Percentiles rank a stretch among this genome's conserved stretches.
Evolutionary conservation across 768 basidiomycete species (phyloP).

Genomic region (Lactarius sanguifluus): DNA sequence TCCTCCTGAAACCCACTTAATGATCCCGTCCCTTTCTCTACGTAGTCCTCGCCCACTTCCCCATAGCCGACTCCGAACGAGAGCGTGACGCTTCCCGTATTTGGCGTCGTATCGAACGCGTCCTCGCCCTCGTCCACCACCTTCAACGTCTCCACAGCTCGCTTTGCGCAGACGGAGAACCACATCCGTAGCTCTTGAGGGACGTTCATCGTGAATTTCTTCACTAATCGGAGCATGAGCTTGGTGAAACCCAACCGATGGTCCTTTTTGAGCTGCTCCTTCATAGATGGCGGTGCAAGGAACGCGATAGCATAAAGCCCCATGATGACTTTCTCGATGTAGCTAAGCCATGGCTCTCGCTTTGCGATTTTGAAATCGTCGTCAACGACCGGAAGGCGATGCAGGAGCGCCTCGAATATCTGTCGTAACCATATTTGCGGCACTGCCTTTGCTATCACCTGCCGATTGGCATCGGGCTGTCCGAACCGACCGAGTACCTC

Average conservation of each 20-base stretch:
- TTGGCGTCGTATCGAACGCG: constrained; percentile 65
- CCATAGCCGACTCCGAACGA: constrained; percentile 87
- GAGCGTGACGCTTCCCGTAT: constrained; percentile 55
- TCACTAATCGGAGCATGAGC: constrained; percentile 70
- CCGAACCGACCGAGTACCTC: constrained; percentile 81
- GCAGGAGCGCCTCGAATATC: constrained; percentile 70
- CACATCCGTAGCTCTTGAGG: constrained; percentile 51
- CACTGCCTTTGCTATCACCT: constrained; percentile 61
- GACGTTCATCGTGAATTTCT: constrained; percentile 55
- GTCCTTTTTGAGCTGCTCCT: constrained; percentile 66
- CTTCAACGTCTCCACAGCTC: constrained; percentile 76
- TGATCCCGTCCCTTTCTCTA: constrained; percentile 74
- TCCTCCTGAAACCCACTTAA: constrained; percentile 69
- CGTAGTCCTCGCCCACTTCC: constrained; percentile 61
- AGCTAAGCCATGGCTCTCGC: constrained; percentile 70
- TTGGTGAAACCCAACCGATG: constrained; percentile 64
- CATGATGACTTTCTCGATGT: constrained; percentile 76
- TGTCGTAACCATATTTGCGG: constrained; percentile 56
- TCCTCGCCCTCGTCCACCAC: constrained; percentile 75
- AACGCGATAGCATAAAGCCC: constrained; percentile 87
- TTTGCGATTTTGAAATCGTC: constrained; percentile 67
- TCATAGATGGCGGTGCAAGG: constrained; percentile 73
- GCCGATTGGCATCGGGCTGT: constrained; percentile 76
- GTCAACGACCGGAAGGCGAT: constrained; percentile 79
- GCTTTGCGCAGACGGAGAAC: constrained; percentile 56